Evolutionary conservation across 176 grass and related monocot genomes (phyloP).

Genomic region (Miscanthus lutarioriparius): DNA sequence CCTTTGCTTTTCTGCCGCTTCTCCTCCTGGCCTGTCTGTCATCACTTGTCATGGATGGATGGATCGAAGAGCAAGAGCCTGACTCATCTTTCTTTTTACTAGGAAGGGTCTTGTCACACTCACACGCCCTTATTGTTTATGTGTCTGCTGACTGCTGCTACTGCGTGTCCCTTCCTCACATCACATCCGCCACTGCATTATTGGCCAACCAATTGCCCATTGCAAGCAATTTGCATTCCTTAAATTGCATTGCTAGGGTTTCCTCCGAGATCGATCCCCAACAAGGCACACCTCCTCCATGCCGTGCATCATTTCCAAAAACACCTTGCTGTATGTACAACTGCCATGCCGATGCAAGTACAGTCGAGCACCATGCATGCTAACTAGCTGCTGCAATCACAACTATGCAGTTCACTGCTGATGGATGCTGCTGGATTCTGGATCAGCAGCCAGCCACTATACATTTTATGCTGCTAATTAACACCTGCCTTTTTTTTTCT

Average conservation of each 20-base stretch:
- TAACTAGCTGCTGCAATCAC: background rate
- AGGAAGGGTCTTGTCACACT: slow-evolving; percentile 80
- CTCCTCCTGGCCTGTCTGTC: background rate
- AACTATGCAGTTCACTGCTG: background rate
- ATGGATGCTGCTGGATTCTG: no score
- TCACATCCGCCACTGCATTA: background rate
- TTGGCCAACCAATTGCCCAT: background rate
- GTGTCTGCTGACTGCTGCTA: background rate
- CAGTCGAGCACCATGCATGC: slow-evolving; percentile 11
- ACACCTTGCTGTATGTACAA: slow-evolving; percentile 21
- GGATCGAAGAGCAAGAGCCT: slow-evolving; percentile 40
- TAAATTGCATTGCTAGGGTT: slow-evolving; percentile 51
- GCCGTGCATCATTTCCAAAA: slow-evolving; percentile 63
- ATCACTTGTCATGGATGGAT: slow-evolving; percentile 65
- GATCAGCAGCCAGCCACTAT: background rate
- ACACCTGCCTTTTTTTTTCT: background rate
- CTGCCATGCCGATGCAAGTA: slow-evolving; percentile 40
- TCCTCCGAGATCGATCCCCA: slow-evolving; percentile 27
- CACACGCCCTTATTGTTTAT: slow-evolving; percentile 38
- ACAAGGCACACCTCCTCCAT: background rate
- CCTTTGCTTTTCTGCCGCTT: slow-evolving; percentile 48
- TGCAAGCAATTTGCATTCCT: background rate
- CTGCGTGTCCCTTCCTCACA: slow-evolving; percentile 2
- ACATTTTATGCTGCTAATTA: slow-evolving; percentile 42
- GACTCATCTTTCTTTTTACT: slow-evolving; percentile 55